phyloP scores from a whole-genome alignment of 139 green algal genomes.

The Pycnococcus provasolii region DNA sequence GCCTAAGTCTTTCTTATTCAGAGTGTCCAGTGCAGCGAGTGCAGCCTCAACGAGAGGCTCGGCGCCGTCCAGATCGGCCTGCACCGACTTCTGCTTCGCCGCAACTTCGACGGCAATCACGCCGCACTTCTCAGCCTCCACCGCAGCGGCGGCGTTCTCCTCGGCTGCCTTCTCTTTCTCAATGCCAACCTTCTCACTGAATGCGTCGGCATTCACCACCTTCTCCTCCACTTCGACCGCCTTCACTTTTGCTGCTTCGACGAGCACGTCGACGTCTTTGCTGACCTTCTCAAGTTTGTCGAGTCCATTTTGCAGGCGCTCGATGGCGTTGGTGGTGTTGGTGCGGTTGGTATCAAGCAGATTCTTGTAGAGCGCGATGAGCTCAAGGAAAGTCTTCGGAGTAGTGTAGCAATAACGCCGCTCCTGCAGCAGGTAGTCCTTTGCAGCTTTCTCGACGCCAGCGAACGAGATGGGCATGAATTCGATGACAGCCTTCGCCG shows the following conservation, averaged over 20 bases:
- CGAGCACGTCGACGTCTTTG: slow-evolving; percentile 71
- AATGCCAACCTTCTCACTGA: slow-evolving; percentile 62
- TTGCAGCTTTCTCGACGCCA: slow-evolving; percentile 50
- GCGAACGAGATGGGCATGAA: slow-evolving; percentile 80
- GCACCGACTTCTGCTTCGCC: slow-evolving; percentile 62
- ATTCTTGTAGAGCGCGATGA: slow-evolving; percentile 82
- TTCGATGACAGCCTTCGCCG: slow-evolving; percentile 57
- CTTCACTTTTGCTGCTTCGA: slow-evolving; percentile 72
- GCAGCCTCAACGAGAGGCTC: slow-evolving; percentile 71
- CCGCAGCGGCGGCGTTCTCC: slow-evolving; percentile 60
- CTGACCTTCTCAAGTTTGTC: slow-evolving; percentile 70
- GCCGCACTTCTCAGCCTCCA: slow-evolving; percentile 74
- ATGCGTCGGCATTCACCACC: slow-evolving; percentile 60
- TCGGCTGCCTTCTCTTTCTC: slow-evolving; percentile 81
- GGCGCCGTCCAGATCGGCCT: slow-evolving; percentile 67
- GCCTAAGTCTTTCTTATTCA: slow-evolving; percentile 73
- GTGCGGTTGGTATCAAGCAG: slow-evolving; percentile 36
- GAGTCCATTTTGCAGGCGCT: slow-evolving; percentile 67
- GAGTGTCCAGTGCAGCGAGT: slow-evolving; percentile 69
- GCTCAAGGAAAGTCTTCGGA: slow-evolving; percentile 79
- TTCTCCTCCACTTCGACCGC: slow-evolving; percentile 76
- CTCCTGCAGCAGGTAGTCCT: slow-evolving; percentile 53
- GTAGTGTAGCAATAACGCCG: slow-evolving; percentile 75
- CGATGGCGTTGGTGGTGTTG: slow-evolving; percentile 36
- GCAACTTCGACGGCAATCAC: slow-evolving; percentile 64